These are phyloP conservation scores for Pichia paraexigua DNA, from an alignment of 805 yeast species.

Conservation along the genomic window DNA sequence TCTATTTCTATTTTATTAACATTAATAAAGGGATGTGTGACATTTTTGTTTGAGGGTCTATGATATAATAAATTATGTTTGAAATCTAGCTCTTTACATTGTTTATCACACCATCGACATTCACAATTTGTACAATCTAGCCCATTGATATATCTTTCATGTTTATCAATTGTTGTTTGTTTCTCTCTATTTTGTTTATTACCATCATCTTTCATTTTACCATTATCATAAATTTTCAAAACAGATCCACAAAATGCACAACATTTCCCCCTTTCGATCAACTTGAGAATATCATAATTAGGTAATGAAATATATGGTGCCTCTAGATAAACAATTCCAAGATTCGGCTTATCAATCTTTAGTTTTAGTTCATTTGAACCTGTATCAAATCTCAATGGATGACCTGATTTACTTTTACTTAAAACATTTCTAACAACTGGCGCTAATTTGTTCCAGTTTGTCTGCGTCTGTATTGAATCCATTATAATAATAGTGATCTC, in stretches of 20 bases:
- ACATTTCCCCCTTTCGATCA: slow-evolving; percentile 25
- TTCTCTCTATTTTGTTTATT: slow-evolving; percentile 10
- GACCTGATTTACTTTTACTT: slow-evolving; percentile 6
- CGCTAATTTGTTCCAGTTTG: not conserved
- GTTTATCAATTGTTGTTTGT: slow-evolving; percentile 18
- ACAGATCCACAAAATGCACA: slow-evolving; percentile 28
- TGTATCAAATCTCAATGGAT: slow-evolving; percentile 6
- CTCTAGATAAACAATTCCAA: slow-evolving; percentile 22
- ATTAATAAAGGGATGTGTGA: slow-evolving; percentile 17
- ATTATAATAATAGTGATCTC: not conserved
- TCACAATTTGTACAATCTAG: slow-evolving; percentile 26
- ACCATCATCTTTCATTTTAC: slow-evolving; percentile 19
- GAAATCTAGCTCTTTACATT: slow-evolving; percentile 23
- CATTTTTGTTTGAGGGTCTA: slow-evolving; percentile 24
- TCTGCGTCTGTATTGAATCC: not conserved
- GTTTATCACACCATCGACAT: slow-evolving; percentile 25
- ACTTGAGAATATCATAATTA: slow-evolving; percentile 18
- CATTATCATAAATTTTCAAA: slow-evolving; percentile 25
- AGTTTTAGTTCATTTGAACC: slow-evolving; percentile 3
- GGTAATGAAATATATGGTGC: slow-evolving; percentile 26
- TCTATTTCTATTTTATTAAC: slow-evolving; percentile 5
- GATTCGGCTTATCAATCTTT: slow-evolving; percentile 2
- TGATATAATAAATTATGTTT: slow-evolving; percentile 22
- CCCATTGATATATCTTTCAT: slow-evolving; percentile 23
- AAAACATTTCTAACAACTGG: slow-evolving; percentile 5